Evolutionary conservation across 192 early-diverging fungal species (phyloP).

Genomic region (Coemansia sp.): DNA sequence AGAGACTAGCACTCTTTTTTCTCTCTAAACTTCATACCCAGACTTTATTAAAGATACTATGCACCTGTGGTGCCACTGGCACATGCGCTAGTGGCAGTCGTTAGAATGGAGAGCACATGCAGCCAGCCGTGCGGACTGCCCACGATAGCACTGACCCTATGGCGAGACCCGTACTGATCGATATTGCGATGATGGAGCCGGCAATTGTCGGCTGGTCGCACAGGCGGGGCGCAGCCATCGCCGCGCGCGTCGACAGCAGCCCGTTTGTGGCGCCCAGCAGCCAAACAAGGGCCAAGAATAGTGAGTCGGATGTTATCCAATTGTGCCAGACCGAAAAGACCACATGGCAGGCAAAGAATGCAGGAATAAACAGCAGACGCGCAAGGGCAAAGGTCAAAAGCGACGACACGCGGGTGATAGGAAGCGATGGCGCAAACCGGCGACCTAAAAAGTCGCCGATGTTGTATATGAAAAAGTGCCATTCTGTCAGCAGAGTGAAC

Average conservation of each 20-base stretch:
- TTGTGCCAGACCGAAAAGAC: conserved; percentile 56
- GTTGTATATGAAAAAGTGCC: conserved; percentile 72
- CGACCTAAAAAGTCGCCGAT: conserved; percentile 72
- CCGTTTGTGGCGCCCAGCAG: conserved; percentile 66
- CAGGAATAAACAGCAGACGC: conserved; percentile 61
- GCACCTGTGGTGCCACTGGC: neutral
- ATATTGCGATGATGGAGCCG: conserved; percentile 67
- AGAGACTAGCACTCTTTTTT: conserved; percentile 27
- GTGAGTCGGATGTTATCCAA: conserved; percentile 44
- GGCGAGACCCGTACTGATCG: conserved; percentile 62
- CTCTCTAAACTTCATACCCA: neutral
- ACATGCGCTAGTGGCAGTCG: neutral
- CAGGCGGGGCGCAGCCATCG: conserved; percentile 57
- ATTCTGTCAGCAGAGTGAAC: conserved; percentile 43
- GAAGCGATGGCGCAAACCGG: conserved; percentile 39
- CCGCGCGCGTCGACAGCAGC: conserved; percentile 59
- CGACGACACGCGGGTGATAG: conserved; percentile 19
- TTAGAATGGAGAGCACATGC: conserved; percentile 35
- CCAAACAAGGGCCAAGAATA: conserved; percentile 51
- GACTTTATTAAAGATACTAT: conserved; percentile 1
- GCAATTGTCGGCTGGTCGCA: conserved; percentile 56
- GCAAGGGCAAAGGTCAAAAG: conserved; percentile 48
- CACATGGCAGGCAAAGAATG: conserved; percentile 70
- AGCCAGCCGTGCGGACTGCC: conserved; percentile 42
- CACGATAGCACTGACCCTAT: conserved; percentile 60